These are phyloP conservation scores for Skeletonema marinoi DNA, from an alignment of 108 stramenopile species.

Conservation along the genomic window DNA sequence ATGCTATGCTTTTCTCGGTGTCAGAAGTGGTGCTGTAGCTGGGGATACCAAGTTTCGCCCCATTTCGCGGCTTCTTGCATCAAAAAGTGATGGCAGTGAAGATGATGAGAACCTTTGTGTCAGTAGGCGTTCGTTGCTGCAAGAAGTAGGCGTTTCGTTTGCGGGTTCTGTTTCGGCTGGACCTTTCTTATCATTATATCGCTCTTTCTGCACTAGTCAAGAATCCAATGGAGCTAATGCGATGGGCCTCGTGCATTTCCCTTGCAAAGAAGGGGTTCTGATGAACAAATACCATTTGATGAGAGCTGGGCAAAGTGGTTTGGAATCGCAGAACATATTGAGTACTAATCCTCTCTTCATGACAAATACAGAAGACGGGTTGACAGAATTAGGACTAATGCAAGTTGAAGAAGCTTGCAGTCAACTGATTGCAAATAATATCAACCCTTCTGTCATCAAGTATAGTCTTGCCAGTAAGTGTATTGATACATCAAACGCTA, in stretches of 20 bases:
- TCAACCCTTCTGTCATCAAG: slow-evolving; percentile 47
- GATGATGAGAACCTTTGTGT: neutral
- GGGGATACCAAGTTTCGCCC: neutral
- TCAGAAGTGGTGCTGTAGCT: neutral
- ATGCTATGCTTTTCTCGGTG: neutral
- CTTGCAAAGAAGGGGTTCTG: slow-evolving; percentile 23
- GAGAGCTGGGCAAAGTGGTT: slow-evolving; percentile 45
- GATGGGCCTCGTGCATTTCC: slow-evolving; percentile 50
- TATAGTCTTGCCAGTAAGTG: slow-evolving; percentile 50
- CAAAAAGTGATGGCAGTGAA: neutral
- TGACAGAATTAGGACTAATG: slow-evolving; percentile 31
- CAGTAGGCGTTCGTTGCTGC: slow-evolving; percentile 25
- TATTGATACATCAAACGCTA: slow-evolving; percentile 55
- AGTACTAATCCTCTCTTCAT: slow-evolving; percentile 60
- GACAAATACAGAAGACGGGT: slow-evolving; percentile 57
- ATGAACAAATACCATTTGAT: slow-evolving; percentile 59
- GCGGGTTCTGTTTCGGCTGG: slow-evolving; percentile 37
- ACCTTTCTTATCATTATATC: slow-evolving; percentile 21
- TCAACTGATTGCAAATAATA: slow-evolving; percentile 33
- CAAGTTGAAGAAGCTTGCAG: slow-evolving; percentile 48
- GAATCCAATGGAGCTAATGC: slow-evolving; percentile 18
- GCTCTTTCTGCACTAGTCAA: neutral
- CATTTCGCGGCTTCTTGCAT: neutral
- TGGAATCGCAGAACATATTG: slow-evolving; percentile 49
- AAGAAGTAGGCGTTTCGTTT: slow-evolving; percentile 11